Conservation (phyloP, 371 early-diverging fungal species). For the Rhizomucor miehei region DNA sequence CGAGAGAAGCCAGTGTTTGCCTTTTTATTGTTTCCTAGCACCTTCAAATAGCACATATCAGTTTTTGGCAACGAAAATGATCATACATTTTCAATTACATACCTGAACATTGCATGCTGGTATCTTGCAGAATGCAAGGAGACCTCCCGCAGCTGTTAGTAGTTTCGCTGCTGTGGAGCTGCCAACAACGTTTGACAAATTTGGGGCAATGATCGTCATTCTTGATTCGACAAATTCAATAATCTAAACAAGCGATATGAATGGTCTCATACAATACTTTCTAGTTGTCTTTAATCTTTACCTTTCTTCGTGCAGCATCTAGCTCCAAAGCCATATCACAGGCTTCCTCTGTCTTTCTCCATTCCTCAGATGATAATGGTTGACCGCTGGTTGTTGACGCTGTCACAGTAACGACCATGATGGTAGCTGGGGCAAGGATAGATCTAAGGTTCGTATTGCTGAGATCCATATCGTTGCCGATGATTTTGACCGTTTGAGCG, state of each 20-base stretch:
- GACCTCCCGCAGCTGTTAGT: slow-evolving; percentile 89
- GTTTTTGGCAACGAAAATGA: not conserved
- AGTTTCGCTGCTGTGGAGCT: slow-evolving; percentile 88
- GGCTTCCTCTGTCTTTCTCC: slow-evolving; percentile 71
- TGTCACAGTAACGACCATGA: slow-evolving; percentile 94
- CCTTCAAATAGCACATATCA: slow-evolving; percentile 6
- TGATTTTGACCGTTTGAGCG: slow-evolving; percentile 82
- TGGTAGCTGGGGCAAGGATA: slow-evolving; percentile 79
- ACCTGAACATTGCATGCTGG: slow-evolving; percentile 90
- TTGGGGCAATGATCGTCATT: slow-evolving; percentile 93
- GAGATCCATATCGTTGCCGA: slow-evolving; percentile 75
- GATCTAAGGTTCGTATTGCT: slow-evolving; percentile 70
- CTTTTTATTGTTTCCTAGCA: slow-evolving; percentile 57
- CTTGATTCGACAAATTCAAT: slow-evolving; percentile 89
- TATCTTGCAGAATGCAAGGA: slow-evolving; percentile 83
- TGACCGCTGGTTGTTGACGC: slow-evolving; percentile 82
- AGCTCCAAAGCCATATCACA: slow-evolving; percentile 79
- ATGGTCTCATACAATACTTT: not conserved
- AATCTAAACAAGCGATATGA: slow-evolving; percentile 42
- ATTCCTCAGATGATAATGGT: slow-evolving; percentile 58
- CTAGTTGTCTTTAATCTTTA: slow-evolving; percentile 12
- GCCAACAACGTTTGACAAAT: slow-evolving; percentile 86
- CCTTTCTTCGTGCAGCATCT: slow-evolving; percentile 65
- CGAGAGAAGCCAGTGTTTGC: slow-evolving; percentile 80
- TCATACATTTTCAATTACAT: slow-evolving; percentile 33